A percentile compares a stretch with the other conserved stretches of the same genome.
phyloP scores from a whole-genome alignment of 768 basidiomycete genomes.

The Auricularia sp. region DNA sequence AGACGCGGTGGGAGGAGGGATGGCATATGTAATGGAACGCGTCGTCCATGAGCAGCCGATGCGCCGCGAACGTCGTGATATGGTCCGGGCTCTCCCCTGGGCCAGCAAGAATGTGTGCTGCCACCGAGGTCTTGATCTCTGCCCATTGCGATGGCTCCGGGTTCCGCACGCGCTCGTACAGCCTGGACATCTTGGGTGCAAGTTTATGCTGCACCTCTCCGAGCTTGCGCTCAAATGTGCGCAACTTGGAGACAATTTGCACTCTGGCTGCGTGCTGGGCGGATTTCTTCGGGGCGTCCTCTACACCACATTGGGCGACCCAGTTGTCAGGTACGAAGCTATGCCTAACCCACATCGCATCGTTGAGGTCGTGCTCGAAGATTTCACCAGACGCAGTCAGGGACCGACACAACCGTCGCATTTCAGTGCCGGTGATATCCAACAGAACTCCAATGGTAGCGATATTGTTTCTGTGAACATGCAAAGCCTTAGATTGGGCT shows the following conservation, averaged over 20 bases:
- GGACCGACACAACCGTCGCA: slow-evolving; percentile 13
- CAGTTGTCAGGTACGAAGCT: slow-evolving; percentile 39
- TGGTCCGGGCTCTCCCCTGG: slow-evolving; percentile 24
- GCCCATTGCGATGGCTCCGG: slow-evolving; percentile 43
- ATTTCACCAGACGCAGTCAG: slow-evolving; percentile 39
- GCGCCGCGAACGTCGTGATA: slow-evolving; percentile 37
- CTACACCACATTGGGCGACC: slow-evolving; percentile 37
- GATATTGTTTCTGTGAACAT: background rate
- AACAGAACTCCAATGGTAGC: slow-evolving; percentile 10
- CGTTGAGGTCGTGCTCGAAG: slow-evolving; percentile 37
- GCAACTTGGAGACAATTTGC: slow-evolving; percentile 49
- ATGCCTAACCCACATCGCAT: slow-evolving; percentile 55
- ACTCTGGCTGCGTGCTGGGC: slow-evolving; percentile 50
- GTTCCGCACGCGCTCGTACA: slow-evolving; percentile 39
- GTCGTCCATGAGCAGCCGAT: slow-evolving; percentile 54
- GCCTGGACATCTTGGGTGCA: slow-evolving; percentile 16
- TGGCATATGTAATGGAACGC: slow-evolving; percentile 45
- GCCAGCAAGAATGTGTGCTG: slow-evolving; percentile 34
- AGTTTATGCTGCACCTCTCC: slow-evolving; percentile 31
- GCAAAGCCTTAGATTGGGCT: no score
- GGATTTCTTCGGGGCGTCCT: slow-evolving; percentile 19
- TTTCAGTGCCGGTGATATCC: background rate
- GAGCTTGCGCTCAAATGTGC: slow-evolving; percentile 39
- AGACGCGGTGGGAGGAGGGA: slow-evolving; percentile 32
- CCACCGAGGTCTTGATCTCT: slow-evolving; percentile 43